A percentile compares a stretch with the other conserved stretches of the same genome.
Conservation (phyloP, 1,284 basidiomycete species). For the Boletus sp. region DNA sequence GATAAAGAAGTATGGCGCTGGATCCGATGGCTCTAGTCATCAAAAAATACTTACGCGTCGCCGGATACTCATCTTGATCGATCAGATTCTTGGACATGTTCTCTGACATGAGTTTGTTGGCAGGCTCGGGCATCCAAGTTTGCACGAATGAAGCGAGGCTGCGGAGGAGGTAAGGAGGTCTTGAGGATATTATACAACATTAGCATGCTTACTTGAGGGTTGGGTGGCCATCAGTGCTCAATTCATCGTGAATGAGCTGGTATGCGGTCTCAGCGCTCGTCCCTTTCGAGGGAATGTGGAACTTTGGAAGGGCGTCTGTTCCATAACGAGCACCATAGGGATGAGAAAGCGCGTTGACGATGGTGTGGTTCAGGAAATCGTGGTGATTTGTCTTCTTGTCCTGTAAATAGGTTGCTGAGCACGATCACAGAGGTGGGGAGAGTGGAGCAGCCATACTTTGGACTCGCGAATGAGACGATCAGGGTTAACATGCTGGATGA, state of each 20-base stretch:
- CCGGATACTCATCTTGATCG: slow-evolving; percentile 90
- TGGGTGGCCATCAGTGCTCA: slow-evolving; percentile 65
- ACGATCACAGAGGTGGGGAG: background rate
- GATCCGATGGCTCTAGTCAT: background rate
- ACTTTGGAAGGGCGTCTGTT: slow-evolving; percentile 63
- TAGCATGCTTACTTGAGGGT: slow-evolving; percentile 39
- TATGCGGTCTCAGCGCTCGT: slow-evolving; percentile 58
- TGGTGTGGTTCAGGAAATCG: slow-evolving; percentile 36
- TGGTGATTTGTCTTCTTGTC: slow-evolving; percentile 45
- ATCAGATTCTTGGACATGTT: slow-evolving; percentile 89
- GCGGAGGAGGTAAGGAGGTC: slow-evolving; percentile 53
- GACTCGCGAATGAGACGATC: slow-evolving; percentile 56
- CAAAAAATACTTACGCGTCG: slow-evolving; percentile 52
- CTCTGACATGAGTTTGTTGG: slow-evolving; percentile 73
- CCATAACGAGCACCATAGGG: slow-evolving; percentile 66
- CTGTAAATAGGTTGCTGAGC: slow-evolving; percentile 25
- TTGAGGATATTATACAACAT: background rate
- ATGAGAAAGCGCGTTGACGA: slow-evolving; percentile 36
- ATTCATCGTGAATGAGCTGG: slow-evolving; percentile 82
- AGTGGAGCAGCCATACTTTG: slow-evolving; percentile 36
- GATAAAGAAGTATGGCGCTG: slow-evolving; percentile 3
- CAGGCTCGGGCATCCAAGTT: slow-evolving; percentile 64
- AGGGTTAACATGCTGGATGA: slow-evolving; percentile 56
- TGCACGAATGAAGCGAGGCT: slow-evolving; percentile 84
- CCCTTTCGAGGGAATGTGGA: slow-evolving; percentile 60